phyloP scores from a whole-genome alignment of 257 asterid genomes.

The Coffea canephora region DNA sequence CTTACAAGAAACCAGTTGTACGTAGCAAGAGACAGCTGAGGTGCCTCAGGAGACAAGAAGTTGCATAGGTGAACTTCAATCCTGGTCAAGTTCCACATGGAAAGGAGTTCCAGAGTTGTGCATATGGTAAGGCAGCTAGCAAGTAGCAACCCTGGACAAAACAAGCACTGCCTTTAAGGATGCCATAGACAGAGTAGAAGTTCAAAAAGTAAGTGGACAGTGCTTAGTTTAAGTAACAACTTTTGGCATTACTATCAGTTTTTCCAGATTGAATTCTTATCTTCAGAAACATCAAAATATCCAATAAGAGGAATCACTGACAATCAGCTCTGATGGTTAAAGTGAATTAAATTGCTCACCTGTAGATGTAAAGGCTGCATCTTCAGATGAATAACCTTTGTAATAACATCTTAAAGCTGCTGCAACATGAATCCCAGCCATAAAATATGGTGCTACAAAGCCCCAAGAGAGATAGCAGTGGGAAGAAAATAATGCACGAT shows the following conservation, averaged over 20 bases:
- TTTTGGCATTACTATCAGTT: background rate
- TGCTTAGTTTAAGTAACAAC: conserved; percentile 4
- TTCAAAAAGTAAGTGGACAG: conserved; percentile 2
- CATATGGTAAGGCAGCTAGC: conserved; percentile 58
- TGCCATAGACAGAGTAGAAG: background rate
- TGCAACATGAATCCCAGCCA: conserved; percentile 72
- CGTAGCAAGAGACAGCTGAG: conserved; percentile 78
- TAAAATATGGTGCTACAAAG: conserved; percentile 69
- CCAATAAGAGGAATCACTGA: background rate
- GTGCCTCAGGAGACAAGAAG: conserved; percentile 92
- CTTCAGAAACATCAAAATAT: background rate
- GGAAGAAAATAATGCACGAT: conserved; percentile 78
- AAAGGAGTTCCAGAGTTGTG: conserved; percentile 73
- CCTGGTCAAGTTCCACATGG: conserved; percentile 99
- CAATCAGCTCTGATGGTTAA: background rate
- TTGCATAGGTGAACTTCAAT: conserved; percentile 94
- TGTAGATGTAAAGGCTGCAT: conserved; percentile 47
- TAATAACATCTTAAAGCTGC: conserved; percentile 67
- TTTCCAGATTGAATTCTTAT: background rate
- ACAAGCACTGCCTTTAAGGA: conserved; percentile 1
- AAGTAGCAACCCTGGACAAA: conserved; percentile 59
- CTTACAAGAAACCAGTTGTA: conserved; percentile 98
- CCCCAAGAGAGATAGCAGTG: conserved; percentile 99
- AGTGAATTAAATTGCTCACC: conserved; percentile 48
- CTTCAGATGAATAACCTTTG: conserved; percentile 53